These are phyloP conservation scores for Diaporthe capsici DNA, from an alignment of 2,329 filamentous ascomycete genomes.

Conservation along the genomic window DNA sequence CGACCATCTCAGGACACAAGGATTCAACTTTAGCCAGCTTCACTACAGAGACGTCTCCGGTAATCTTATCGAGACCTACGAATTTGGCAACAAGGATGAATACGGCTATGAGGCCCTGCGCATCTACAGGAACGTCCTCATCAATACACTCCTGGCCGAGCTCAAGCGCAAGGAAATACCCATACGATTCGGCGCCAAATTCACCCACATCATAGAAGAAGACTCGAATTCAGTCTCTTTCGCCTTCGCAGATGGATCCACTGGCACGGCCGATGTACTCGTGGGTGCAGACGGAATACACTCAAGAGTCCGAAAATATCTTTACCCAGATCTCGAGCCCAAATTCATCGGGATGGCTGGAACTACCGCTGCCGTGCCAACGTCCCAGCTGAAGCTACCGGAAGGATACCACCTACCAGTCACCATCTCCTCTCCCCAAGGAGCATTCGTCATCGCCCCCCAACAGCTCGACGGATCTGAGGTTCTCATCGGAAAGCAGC, in stretches of 20 bases:
- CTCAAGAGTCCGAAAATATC: slow-evolving; percentile 65
- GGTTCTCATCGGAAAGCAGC: slow-evolving; percentile 62
- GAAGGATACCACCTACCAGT: slow-evolving; percentile 56
- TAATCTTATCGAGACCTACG: slow-evolving; percentile 56
- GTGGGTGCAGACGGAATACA: slow-evolving; percentile 74
- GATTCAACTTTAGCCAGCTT: slow-evolving; percentile 66
- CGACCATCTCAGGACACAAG: slow-evolving; percentile 57
- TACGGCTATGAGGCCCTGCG: slow-evolving; percentile 69
- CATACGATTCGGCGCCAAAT: slow-evolving; percentile 64
- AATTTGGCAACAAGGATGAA: slow-evolving; percentile 61
- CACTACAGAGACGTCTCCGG: slow-evolving; percentile 58
- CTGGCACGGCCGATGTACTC: slow-evolving; percentile 57
- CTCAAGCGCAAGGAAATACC: slow-evolving; percentile 56
- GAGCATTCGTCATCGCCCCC: slow-evolving; percentile 65
- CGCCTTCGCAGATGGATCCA: slow-evolving; percentile 62
- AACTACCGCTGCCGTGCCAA: slow-evolving; percentile 51
- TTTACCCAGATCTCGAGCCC: slow-evolving; percentile 64
- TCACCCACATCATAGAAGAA: slow-evolving; percentile 59
- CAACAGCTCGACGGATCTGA: slow-evolving; percentile 64
- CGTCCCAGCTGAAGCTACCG: slow-evolving; percentile 53
- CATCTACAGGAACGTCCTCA: slow-evolving; percentile 66
- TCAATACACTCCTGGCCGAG: slow-evolving; percentile 61
- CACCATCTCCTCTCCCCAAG: slow-evolving; percentile 58
- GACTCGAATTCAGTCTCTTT: slow-evolving; percentile 57
- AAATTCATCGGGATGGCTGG: slow-evolving; percentile 64